Base-by-base conservation (phyloP, 2,329 filamentous ascomycete genomes). In the Colletotrichum higginsianum region DNA sequence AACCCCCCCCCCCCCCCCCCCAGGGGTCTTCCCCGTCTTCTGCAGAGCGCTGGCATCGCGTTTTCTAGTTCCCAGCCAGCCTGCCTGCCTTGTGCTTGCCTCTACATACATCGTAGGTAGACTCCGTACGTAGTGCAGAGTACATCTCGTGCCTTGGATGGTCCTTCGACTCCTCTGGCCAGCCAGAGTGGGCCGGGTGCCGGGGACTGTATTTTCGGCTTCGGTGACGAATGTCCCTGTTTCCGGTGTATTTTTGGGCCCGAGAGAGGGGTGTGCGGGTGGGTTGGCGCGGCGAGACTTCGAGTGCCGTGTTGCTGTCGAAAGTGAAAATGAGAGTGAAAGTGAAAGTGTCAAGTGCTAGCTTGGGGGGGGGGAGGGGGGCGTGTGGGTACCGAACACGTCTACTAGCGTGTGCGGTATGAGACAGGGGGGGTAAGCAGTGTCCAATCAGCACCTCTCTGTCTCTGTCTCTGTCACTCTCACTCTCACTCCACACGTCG, bases 331-430 rank as follows among this genome's bases (percentile, higher is more conserved):
- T 55, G 52, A 35, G 52, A 26, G 38, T 57, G 35, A 8, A n/a
- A 21, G n/a, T 57, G 26, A 26, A 4, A 26, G 23, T 26, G 13
- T 21, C 16, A 35, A 18, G 52, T 55, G 35, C 55, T 57, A 57
- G 8, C 35, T 4, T 3, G 13, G 26, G 53, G n/a, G 50, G 38
- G 46, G 23, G 44, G 7, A 26, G 12, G 44, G 44, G 58, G 23
- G 60, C 30, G 60, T 63, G 65, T 68, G 68, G 68, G 60, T 52
- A 68, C 68, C 42, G 65, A 63, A 68, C 68, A 71, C 68, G 68
- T 71, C 65, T 67, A 47, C 68, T 68, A 63, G 65, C 60, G 68
- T 58, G 46, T 53, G 65, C 42, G 61, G 53, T 49, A 13, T 16
- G 38, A 64, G 53, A 49, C 26, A 30, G 26, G 26, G 5, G 65